Evolutionary conservation across 345 rosid genomes (phyloP).

Genomic region (Lepidium aucheri): DNA sequence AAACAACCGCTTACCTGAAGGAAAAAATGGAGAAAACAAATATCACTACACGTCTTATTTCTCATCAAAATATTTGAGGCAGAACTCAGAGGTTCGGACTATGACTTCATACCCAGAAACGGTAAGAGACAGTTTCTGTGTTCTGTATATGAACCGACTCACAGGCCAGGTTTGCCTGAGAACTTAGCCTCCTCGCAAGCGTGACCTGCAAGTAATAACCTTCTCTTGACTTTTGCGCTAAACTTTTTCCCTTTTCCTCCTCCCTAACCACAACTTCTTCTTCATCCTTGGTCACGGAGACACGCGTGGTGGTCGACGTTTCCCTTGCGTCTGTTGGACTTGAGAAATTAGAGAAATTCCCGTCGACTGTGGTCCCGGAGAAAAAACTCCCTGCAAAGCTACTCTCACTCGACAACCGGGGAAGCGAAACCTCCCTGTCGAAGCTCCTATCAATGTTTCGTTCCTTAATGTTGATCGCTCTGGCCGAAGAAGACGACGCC

Average conservation of each 20-base stretch:
- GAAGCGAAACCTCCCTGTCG: conserved; percentile 62
- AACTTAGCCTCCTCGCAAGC: conserved; percentile 66
- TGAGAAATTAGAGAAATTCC: conserved; percentile 29
- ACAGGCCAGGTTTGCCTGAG: conserved; percentile 47
- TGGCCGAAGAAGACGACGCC: conserved; percentile 20
- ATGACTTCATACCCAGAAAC: conserved; percentile 61
- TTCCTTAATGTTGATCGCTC: conserved; percentile 17
- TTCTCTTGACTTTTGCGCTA: conserved; percentile 45
- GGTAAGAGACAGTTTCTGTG: conserved; percentile 61
- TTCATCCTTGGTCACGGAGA: conserved; percentile 33
- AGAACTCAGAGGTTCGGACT: background rate
- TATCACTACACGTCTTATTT: background rate
- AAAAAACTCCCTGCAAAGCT: conserved; percentile 76
- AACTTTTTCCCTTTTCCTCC: conserved; percentile 20
- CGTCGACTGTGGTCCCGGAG: conserved; percentile 75
- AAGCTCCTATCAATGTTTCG: conserved; percentile 42
- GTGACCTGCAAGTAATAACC: conserved; percentile 63
- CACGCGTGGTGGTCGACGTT: conserved; percentile 26
- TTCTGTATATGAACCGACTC: conserved; percentile 37
- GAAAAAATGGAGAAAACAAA: background rate
- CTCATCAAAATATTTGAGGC: background rate
- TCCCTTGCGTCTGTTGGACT: conserved; percentile 42
- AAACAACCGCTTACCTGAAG: conserved; percentile 83
- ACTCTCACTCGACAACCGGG: conserved; percentile 76
- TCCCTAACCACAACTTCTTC: conserved; percentile 30